Evolutionary conservation across 2,329 filamentous ascomycete genomes (phyloP), one percentile per base, ranked within the genome.

Genomic region (Fusarium nisikadoi): DNA sequence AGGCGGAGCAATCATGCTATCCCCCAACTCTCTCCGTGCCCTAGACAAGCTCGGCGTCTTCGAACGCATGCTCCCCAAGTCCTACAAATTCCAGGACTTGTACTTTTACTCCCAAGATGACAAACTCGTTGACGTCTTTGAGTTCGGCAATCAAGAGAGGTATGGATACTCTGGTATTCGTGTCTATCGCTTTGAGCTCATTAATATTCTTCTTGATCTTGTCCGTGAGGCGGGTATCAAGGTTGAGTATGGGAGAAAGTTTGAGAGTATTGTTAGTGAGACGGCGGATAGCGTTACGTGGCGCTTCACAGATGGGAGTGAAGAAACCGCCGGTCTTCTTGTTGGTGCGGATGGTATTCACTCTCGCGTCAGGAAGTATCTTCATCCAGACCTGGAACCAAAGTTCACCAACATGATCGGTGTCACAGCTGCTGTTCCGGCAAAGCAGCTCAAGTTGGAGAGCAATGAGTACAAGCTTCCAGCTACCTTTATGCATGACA

Each of bases 271-370:
- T 7, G 63, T 83, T 4, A 72, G 76, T 0, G 85, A 88, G 59
- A 79, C 78, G 0, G 78, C 81, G 0, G 62, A 81, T 0, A 75
- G 76, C 1, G 85, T 89, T 0, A 82, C 78, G 2, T 86, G 86
- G 70, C 81, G 81, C 17, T 87, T 90, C 61, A 77, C 77, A 1
- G 84, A 88, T 58, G 87, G 86, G 3, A 80, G 80, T 0, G 79
- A 75, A 0, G 79, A 72, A 3, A 76, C 72, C 0, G 85, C 86
- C 0, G 71, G 79, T 5, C 74, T 88, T 17, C 82, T 91, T 0
- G 80, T 90, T 20, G 89, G 88, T 0, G 86, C 87, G 0, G 89
- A 91, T 64, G 89, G 89, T 2, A 90, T 91, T 54, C 87, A 90
- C 74, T 90, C 88, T 1, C 81, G 79, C 1, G 86, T 90, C 1